These are phyloP conservation scores for Coemansia sp. DNA, from an alignment of 192 early-diverging fungal species.

Conservation along the genomic window DNA sequence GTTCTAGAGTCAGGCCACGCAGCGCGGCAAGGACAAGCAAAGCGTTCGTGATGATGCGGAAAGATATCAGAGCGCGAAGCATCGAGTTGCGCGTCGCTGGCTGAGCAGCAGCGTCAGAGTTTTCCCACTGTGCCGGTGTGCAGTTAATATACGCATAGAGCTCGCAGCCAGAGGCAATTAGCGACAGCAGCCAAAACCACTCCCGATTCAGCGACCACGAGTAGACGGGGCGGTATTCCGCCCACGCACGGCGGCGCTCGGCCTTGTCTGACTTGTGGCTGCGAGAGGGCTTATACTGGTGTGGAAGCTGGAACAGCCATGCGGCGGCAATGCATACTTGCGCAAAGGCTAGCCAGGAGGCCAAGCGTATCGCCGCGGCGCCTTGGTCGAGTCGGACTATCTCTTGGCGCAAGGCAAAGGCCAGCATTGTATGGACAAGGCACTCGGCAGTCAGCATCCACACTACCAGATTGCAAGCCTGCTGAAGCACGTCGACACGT, in stretches of 20 bases:
- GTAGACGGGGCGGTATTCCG: slow-evolving; percentile 1
- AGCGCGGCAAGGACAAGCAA: slow-evolving; percentile 28
- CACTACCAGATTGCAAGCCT: slow-evolving; percentile 30
- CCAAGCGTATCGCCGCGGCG: slow-evolving; percentile 10
- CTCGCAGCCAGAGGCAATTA: slow-evolving; percentile 39
- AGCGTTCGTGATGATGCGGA: slow-evolving; percentile 36
- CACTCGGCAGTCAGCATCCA: slow-evolving; percentile 36
- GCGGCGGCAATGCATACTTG: slow-evolving; percentile 37
- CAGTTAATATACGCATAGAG: slow-evolving; percentile 47
- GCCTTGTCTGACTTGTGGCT: slow-evolving; percentile 6
- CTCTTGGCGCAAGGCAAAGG: slow-evolving; percentile 48
- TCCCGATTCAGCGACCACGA: slow-evolving; percentile 33
- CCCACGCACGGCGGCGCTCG: neutral
- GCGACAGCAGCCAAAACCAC: slow-evolving; percentile 45
- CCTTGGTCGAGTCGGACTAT: slow-evolving; percentile 22
- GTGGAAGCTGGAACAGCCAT: slow-evolving; percentile 37
- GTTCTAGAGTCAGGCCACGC: slow-evolving; percentile 16
- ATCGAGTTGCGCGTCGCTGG: slow-evolving; percentile 36
- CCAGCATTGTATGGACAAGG: slow-evolving; percentile 49
- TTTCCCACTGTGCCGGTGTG: slow-evolving; percentile 10
- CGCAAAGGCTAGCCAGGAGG: slow-evolving; percentile 37
- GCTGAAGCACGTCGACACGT: slow-evolving; percentile 19
- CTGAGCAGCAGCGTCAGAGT: neutral
- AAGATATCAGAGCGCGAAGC: slow-evolving; percentile 47
- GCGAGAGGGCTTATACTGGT: neutral